These are phyloP conservation scores for Sugiyamaella grinbergsii DNA, from an alignment of 1,139 yeast genomes.

Conservation along the genomic window DNA sequence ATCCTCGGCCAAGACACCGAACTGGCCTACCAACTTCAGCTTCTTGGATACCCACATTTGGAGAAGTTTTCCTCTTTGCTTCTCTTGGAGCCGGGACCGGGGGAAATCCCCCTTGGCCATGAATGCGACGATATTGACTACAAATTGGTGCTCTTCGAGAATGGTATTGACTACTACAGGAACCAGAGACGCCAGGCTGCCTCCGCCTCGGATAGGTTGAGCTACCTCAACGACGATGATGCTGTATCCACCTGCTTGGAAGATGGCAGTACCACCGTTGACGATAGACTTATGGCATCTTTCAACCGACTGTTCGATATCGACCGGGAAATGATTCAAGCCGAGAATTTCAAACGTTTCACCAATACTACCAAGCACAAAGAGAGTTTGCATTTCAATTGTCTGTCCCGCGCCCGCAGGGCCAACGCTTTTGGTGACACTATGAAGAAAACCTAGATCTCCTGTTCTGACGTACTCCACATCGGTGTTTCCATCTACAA, in stretches of 20 bases:
- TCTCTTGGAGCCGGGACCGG: constrained; percentile 68
- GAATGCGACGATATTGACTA: constrained; percentile 85
- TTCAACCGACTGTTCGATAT: constrained; percentile 77
- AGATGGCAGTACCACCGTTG: constrained; percentile 62
- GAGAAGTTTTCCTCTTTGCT: constrained; percentile 72
- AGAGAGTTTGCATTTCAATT: constrained; percentile 73
- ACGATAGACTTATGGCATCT: constrained; percentile 61
- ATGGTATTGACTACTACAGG: constrained; percentile 82
- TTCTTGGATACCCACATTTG: constrained; percentile 54
- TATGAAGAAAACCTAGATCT: constrained; percentile 88
- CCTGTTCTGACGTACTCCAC: constrained; percentile 83
- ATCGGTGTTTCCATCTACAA: constrained; percentile 63
- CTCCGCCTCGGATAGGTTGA: constrained; percentile 40
- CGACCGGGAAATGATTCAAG: constrained; percentile 84
- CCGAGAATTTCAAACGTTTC: constrained; percentile 93
- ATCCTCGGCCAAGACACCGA: constrained; percentile 36
- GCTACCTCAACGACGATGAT: constrained; percentile 76
- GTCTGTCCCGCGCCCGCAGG: constrained; percentile 34
- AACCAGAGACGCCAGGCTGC: constrained; percentile 67
- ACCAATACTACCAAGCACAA: constrained; percentile 80
- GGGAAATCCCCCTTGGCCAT: constrained; percentile 67
- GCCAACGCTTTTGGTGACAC: constrained; percentile 51
- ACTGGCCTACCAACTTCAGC: constrained; percentile 44
- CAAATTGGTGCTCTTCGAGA: constrained; percentile 77
- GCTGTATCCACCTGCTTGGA: constrained; percentile 81